Conservation (phyloP, 176 grass and related monocot species). For the Oryza longistaminata region DNA sequence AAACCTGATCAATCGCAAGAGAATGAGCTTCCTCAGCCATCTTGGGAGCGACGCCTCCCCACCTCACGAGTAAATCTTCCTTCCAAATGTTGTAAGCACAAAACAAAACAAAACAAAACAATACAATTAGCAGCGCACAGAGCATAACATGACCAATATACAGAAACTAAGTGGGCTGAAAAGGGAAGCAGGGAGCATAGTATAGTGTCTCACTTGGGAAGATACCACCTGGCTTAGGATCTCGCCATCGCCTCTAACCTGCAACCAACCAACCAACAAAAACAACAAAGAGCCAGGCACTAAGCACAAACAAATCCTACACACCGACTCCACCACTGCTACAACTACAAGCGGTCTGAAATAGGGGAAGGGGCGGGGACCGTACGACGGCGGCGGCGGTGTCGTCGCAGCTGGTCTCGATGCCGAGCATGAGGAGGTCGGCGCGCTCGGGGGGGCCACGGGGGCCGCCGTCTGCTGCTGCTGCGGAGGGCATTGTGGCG, state of each 20-base stretch:
- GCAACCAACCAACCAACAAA: slow-evolving; percentile 27
- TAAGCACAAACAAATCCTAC: slow-evolving; percentile 20
- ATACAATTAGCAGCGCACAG: neutral
- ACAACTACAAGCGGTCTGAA: neutral
- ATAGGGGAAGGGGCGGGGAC: neutral
- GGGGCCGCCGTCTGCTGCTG: too few species aligned
- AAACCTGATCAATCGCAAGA: slow-evolving; percentile 84
- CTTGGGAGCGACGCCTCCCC: slow-evolving; percentile 87
- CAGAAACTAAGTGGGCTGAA: neutral
- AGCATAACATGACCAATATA: neutral
- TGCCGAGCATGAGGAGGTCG: slow-evolving; percentile 78
- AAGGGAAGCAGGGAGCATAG: neutral
- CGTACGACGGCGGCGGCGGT: slow-evolving; percentile 77
- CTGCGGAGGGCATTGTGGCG: slow-evolving; percentile 25
- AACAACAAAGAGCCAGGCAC: neutral
- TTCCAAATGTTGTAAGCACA: slow-evolving; percentile 38
- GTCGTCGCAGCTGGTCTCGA: slow-evolving; percentile 95
- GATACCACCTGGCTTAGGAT: slow-evolving; percentile 89
- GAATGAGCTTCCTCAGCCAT: slow-evolving; percentile 95
- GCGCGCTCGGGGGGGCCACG: slow-evolving; percentile 3
- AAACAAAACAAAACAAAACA: neutral
- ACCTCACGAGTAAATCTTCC: slow-evolving; percentile 86
- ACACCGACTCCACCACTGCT: neutral
- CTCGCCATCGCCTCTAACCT: slow-evolving; percentile 82
- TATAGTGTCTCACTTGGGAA: slow-evolving; percentile 71